Conservation (phyloP, 768 basidiomycete species). For the Thelephora aurantiotincta region DNA sequence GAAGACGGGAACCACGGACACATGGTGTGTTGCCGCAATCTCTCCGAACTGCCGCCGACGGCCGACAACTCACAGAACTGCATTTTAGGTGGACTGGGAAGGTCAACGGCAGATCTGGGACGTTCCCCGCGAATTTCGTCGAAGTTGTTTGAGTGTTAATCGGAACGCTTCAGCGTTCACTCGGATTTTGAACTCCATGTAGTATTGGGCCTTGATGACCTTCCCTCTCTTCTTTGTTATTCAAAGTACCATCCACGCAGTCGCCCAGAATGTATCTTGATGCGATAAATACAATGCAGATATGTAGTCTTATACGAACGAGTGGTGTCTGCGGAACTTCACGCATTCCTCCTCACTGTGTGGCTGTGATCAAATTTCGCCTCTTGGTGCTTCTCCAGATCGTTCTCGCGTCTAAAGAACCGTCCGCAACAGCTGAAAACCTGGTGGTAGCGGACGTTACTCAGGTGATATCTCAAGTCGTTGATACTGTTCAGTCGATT, state of each 20-base stretch:
- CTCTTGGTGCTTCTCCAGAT: conserved; percentile 10
- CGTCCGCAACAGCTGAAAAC: conserved; percentile 17
- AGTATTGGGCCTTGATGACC: no score
- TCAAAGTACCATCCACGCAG: no score
- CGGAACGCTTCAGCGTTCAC: background rate
- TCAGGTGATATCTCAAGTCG: conserved; percentile 15
- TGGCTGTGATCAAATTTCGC: no score
- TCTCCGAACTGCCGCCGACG: background rate
- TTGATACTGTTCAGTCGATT: conserved; percentile 11
- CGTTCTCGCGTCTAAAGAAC: conserved; percentile 13
- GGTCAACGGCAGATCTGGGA: conserved; percentile 39
- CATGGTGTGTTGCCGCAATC: conserved; percentile 37
- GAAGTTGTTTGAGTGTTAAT: conserved; percentile 41
- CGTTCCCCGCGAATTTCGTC: conserved; percentile 81
- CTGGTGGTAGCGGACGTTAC: conserved; percentile 9
- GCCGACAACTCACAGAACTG: conserved; percentile 1
- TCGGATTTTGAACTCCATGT: no score
- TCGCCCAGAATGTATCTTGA: no score
- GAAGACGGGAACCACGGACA: conserved; percentile 58
- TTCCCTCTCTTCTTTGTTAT: no score
- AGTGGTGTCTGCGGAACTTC: no score
- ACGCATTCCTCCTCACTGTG: no score
- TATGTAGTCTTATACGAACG: no score
- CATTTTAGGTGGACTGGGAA: conserved; percentile 65
- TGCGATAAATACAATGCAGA: no score